Percentiles rank a stretch among this genome's conserved stretches.
Conservation (phyloP, 768 basidiomycete genomes). For the Myochromella boudieri region DNA sequence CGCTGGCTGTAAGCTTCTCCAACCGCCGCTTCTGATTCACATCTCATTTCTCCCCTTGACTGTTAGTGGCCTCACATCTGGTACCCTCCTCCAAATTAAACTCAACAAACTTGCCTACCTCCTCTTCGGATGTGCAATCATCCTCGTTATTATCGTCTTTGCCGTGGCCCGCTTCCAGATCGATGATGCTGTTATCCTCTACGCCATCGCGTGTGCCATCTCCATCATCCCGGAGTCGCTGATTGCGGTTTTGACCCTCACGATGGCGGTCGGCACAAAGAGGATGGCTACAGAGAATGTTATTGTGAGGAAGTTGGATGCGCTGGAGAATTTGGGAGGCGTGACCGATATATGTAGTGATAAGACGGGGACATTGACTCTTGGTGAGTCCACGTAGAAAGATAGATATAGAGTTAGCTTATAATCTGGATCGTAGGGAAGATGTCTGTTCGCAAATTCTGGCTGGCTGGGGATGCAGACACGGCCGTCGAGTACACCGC, state of each 20-base stretch:
- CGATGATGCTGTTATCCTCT: conserved; percentile 32
- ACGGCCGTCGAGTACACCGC: conserved; percentile 29
- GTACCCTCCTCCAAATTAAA: conserved; percentile 39
- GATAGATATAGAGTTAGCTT: not conserved
- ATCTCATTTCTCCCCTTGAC: not conserved
- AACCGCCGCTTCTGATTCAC: not conserved
- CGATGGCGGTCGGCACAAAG: conserved; percentile 56
- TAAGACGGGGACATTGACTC: conserved; percentile 63
- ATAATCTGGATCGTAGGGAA: conserved; percentile 24
- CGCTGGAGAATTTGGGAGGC: conserved; percentile 60
- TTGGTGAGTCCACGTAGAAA: conserved; percentile 19
- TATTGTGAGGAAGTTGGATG: conserved; percentile 62
- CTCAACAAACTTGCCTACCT: conserved; percentile 34
- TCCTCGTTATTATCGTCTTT: conserved; percentile 38
- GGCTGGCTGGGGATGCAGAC: conserved; percentile 30
- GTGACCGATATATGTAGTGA: conserved; percentile 59
- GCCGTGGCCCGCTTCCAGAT: conserved; percentile 32
- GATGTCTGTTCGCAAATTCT: conserved; percentile 41
- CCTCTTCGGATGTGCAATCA: conserved; percentile 32
- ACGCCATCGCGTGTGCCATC: conserved; percentile 38
- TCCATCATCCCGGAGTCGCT: conserved; percentile 42
- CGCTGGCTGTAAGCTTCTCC: conserved; percentile 26
- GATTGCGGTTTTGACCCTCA: conserved; percentile 52
- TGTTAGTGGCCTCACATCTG: conserved; percentile 30
- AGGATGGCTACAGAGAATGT: conserved; percentile 59